phyloP scores from a whole-genome alignment of 2,329 filamentous ascomycete genomes.

The Talaromyces albobiverticillius region DNA sequence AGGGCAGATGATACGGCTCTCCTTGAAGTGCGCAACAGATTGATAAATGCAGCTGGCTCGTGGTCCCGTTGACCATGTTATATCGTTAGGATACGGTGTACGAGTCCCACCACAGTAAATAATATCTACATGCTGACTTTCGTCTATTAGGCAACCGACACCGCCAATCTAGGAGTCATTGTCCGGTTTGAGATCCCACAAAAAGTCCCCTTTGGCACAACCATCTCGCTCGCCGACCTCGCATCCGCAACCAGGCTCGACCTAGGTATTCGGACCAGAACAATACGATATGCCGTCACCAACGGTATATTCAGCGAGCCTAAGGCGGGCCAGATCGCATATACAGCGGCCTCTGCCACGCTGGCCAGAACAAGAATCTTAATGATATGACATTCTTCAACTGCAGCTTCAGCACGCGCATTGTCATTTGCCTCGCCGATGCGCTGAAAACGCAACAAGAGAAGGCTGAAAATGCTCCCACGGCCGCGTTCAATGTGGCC shows the following conservation, averaged over 20 bases:
- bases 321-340: not conserved
- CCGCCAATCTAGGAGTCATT: constrained; percentile 2
- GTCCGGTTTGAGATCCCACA: not conserved
- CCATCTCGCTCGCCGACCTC: not conserved
- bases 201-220: constrained; percentile 1
- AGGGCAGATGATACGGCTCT: not conserved
- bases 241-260: not conserved
- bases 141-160: constrained; percentile 2
- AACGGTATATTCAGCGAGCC: constrained; percentile 10
- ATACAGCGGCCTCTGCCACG: constrained; percentile 3
- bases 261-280: not conserved
- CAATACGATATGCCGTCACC: not conserved
- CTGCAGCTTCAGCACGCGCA: not conserved
- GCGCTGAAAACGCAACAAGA: not conserved
- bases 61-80: not conserved
- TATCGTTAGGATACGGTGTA: not conserved
- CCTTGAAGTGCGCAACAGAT: not conserved
- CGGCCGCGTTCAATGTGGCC: constrained; percentile 6
- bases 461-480: not conserved
- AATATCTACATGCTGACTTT: not conserved
- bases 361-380: constrained; percentile 5
- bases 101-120: not conserved
- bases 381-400: not conserved
- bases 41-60: not conserved
- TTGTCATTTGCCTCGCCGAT: not conserved